phyloP scores from a whole-genome alignment of 768 basidiomycete species.

The Auriculariales sp. region DNA sequence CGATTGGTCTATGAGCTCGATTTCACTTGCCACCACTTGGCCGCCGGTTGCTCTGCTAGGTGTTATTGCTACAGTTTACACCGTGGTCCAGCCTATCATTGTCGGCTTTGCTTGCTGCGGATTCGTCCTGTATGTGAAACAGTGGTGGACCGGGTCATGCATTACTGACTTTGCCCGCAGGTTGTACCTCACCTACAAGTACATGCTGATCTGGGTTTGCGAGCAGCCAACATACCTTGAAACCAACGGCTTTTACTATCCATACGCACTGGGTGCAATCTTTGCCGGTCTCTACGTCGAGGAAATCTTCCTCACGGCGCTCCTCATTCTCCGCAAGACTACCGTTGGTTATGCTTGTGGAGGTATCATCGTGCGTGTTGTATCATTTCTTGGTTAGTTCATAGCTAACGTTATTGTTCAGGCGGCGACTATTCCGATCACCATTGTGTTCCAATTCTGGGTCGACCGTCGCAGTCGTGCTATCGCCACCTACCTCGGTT shows the following conservation, averaged over 20 bases:
- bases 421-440: constrained; percentile 16
- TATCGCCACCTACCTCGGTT: constrained; percentile 7
- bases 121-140: constrained; percentile 12
- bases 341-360: constrained; percentile 18
- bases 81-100: constrained; percentile 22
- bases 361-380: constrained; percentile 12
- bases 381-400: constrained; percentile 9
- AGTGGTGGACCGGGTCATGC: not conserved
- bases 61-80: constrained; percentile 21
- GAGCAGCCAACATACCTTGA: constrained; percentile 20
- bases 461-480: constrained; percentile 5
- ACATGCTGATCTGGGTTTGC: constrained; percentile 20
- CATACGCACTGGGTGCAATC: constrained; percentile 20
- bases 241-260: constrained; percentile 24
- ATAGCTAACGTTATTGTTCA: constrained; percentile 34
- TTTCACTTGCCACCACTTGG: constrained; percentile 2
- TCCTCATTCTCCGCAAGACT: constrained; percentile 47
- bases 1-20: constrained; percentile 10
- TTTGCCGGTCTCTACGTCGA: constrained; percentile 61
- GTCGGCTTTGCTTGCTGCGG: constrained; percentile 16
- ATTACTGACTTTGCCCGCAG: not conserved
- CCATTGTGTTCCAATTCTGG: not conserved
- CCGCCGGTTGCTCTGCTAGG: constrained; percentile 18
- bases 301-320: constrained; percentile 48
- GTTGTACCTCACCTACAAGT: constrained; percentile 19